Conservation (phyloP, 257 asterid genomes). For the Nyctanthes arbortristis region DNA sequence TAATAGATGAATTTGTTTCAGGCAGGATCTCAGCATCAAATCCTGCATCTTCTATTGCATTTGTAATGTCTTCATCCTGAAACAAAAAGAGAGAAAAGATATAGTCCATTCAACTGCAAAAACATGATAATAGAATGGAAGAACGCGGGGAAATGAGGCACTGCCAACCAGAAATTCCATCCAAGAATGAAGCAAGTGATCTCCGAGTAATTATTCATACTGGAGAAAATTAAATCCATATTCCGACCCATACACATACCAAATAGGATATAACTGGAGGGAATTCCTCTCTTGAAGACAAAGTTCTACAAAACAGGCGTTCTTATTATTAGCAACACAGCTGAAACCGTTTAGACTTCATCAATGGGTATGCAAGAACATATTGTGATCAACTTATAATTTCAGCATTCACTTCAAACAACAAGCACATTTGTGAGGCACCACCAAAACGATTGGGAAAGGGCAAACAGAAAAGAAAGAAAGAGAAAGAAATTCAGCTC, state of each 20-base stretch:
- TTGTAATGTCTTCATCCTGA: constrained; percentile 80
- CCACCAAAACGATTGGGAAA: constrained; percentile 3
- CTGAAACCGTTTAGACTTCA: constrained; percentile 9
- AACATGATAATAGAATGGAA: background rate
- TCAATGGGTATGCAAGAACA: background rate
- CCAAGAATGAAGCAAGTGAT: background rate
- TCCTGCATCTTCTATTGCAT: constrained; percentile 98
- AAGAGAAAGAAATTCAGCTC: background rate
- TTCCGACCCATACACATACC: constrained; percentile 9
- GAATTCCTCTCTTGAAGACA: background rate
- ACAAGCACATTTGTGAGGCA: background rate
- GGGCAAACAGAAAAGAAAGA: too few species aligned
- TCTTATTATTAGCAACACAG: constrained; percentile 5
- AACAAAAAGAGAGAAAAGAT: constrained; percentile 29
- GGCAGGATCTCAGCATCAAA: constrained; percentile 88
- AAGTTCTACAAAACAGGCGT: background rate
- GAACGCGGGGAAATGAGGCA: background rate
- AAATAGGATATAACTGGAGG: background rate
- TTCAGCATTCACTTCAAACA: background rate
- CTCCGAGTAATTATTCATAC: background rate
- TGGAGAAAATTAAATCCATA: background rate
- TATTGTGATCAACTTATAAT: background rate
- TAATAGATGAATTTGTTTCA: constrained; percentile 55
- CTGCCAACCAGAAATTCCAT: constrained; percentile 7
- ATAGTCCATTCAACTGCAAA: constrained; percentile 20